A percentile compares a stretch with the other conserved stretches of the same genome.
Conservation (phyloP, 768 basidiomycete species). For the Suillus paluster region DNA sequence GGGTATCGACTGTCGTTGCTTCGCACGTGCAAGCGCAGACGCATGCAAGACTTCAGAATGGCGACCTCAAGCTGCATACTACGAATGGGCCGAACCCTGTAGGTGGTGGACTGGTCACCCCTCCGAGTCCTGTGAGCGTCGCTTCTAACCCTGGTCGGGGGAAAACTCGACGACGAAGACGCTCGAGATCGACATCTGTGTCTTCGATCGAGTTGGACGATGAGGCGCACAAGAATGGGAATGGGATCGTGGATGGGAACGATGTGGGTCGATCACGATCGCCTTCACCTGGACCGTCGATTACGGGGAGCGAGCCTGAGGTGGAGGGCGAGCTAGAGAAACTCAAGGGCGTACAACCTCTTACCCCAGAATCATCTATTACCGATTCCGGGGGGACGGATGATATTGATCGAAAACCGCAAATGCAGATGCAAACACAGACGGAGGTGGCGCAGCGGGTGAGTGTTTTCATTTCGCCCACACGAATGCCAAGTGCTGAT, state of each 20-base stretch:
- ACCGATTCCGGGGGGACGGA: conserved; percentile 25
- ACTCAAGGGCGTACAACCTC: conserved; percentile 23
- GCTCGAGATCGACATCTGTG: conserved; percentile 40
- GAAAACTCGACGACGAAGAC: conserved; percentile 47
- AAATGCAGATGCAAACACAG: conserved; percentile 1
- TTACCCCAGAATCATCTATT: conserved; percentile 35
- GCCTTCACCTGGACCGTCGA: conserved; percentile 28
- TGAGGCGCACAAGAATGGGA: conserved; percentile 17
- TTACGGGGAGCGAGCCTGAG: conserved; percentile 36
- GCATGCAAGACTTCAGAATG: conserved; percentile 38
- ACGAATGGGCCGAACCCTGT: conserved; percentile 20
- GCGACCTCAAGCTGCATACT: conserved; percentile 29
- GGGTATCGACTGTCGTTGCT: conserved; percentile 39
- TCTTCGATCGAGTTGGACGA: conserved; percentile 40
- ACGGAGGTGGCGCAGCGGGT: conserved; percentile 30
- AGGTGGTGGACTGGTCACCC: conserved; percentile 66
- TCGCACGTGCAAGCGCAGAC: conserved; percentile 38
- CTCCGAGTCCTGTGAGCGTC: conserved; percentile 75
- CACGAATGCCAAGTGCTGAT: conserved; percentile 18
- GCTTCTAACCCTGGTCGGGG: conserved; percentile 60
- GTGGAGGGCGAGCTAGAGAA: conserved; percentile 21
- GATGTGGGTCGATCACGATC: conserved; percentile 26
- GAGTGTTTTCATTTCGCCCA: conserved; percentile 25
- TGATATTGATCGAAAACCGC: background rate
- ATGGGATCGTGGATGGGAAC: conserved; percentile 19